Evolutionary conservation across 73 alveolate species (phyloP).

Genomic region (Paramecium biaurelia): DNA sequence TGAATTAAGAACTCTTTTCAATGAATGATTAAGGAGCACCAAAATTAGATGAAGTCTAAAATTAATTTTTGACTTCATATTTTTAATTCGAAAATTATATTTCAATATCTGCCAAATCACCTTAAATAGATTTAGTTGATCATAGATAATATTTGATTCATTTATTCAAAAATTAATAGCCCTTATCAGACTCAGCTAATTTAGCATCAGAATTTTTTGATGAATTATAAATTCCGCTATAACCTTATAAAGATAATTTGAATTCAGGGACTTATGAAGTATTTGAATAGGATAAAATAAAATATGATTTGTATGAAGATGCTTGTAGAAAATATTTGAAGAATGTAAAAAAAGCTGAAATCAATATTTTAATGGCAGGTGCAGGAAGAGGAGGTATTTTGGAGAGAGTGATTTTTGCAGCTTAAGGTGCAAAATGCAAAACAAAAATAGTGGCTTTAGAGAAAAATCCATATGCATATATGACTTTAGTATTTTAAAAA

Average conservation of each 20-base stretch:
- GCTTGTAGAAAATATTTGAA: slow-evolving; percentile 41
- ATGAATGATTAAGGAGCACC: slow-evolving; percentile 36
- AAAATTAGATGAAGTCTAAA: not conserved
- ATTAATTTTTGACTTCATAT: not conserved
- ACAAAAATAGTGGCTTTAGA: slow-evolving; percentile 77
- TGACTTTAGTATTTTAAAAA: slow-evolving; percentile 68
- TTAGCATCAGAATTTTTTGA: slow-evolving; percentile 76
- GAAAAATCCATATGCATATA: slow-evolving; percentile 82
- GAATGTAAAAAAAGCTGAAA: slow-evolving; percentile 59
- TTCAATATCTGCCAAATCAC: not conserved
- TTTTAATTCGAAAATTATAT: not conserved
- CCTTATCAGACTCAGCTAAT: not conserved
- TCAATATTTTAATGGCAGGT: slow-evolving; percentile 73
- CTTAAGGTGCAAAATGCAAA: slow-evolving; percentile 66
- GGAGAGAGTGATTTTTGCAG: slow-evolving; percentile 81
- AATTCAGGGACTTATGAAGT: slow-evolving; percentile 81
- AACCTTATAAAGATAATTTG: slow-evolving; percentile 90
- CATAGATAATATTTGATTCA: not conserved
- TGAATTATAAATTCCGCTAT: slow-evolving; percentile 86
- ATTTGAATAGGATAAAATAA: slow-evolving; percentile 81
- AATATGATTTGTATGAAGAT: slow-evolving; percentile 78
- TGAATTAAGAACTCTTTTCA: not conserved
- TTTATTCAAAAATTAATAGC: not conserved
- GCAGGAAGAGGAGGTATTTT: slow-evolving; percentile 97
- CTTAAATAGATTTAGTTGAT: not conserved